These are phyloP conservation scores for Mycena maculata DNA, from an alignment of 768 basidiomycete genomes.

Conservation along the genomic window DNA sequence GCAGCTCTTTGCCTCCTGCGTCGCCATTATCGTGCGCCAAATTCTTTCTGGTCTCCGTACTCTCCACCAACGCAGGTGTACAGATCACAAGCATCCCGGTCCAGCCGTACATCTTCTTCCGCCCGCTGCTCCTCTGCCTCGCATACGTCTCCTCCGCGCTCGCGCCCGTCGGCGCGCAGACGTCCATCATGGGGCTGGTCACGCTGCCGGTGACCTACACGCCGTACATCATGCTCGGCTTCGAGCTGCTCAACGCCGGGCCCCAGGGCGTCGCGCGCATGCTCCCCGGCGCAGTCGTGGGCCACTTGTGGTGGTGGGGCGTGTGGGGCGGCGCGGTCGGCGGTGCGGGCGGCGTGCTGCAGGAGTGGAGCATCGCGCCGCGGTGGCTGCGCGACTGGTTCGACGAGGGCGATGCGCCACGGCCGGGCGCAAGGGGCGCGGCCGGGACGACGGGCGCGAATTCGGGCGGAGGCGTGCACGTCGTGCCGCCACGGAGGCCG, in stretches of 20 bases:
- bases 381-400: conserved; percentile 66
- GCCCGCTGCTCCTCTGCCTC: conserved; percentile 74
- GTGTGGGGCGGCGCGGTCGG: conserved; percentile 67
- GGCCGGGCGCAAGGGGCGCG: conserved; percentile 38
- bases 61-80: background rate
- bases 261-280: conserved; percentile 64
- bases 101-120: conserved; percentile 63
- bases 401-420: conserved; percentile 51
- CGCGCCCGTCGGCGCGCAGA: conserved; percentile 72
- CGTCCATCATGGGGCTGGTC: conserved; percentile 84
- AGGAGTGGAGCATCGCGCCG: conserved; percentile 62
- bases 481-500: conserved; percentile 62
- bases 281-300: conserved; percentile 78
- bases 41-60: conserved; percentile 7
- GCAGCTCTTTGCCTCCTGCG: conserved; percentile 70
- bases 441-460: conserved; percentile 48
- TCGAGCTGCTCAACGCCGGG: conserved; percentile 78
- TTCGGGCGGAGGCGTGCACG: conserved; percentile 64
- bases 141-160: conserved; percentile 77
- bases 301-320: conserved; percentile 86
- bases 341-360: conserved; percentile 53
- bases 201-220: conserved; percentile 78
- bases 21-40: conserved; percentile 71
- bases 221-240: conserved; percentile 77
- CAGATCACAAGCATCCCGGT: conserved; percentile 72